Percentiles rank a stretch among this genome's conserved stretches.
Conservation (phyloP, 1,139 yeast species). For the Lodderomyces pseudojiufengensis region DNA sequence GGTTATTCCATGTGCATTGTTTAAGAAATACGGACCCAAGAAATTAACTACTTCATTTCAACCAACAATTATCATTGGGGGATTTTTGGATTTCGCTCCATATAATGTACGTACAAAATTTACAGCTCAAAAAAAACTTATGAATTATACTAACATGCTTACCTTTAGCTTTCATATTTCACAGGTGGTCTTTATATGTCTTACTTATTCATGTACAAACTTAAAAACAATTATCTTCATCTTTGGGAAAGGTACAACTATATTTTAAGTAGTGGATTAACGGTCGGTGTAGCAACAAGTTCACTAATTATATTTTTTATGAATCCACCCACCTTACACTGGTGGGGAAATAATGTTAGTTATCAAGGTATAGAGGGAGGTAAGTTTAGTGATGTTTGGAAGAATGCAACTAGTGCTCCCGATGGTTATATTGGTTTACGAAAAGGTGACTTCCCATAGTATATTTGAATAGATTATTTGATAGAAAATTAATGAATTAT, state of each 20-base stretch:
- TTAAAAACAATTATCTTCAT: slow-evolving; percentile 44
- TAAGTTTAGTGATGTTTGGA: slow-evolving; percentile 25
- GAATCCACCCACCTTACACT: slow-evolving; percentile 32
- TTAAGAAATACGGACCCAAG: slow-evolving; percentile 30
- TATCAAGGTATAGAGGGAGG: slow-evolving; percentile 47
- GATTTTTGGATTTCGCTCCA: slow-evolving; percentile 49
- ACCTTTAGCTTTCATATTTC: slow-evolving; percentile 36
- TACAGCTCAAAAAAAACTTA: too few species aligned
- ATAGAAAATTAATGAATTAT: too few species aligned
- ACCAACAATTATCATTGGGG: slow-evolving; percentile 48
- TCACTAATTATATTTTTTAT: slow-evolving; percentile 56
- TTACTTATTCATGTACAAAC: slow-evolving; percentile 48
- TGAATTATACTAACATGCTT: too few species aligned
- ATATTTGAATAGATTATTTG: neutral
- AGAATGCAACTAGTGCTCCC: slow-evolving; percentile 31
- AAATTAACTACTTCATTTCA: slow-evolving; percentile 34
- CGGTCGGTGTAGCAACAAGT: slow-evolving; percentile 59
- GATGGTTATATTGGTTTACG: slow-evolving; percentile 45
- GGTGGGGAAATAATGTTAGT: slow-evolving; percentile 60
- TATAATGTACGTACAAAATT: slow-evolving; percentile 28
- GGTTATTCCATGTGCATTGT: slow-evolving; percentile 25
- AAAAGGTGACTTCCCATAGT: slow-evolving; percentile 34
- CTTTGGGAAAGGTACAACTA: slow-evolving; percentile 71
- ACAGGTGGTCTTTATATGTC: slow-evolving; percentile 50
- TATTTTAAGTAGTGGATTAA: slow-evolving; percentile 52